Evolutionary conservation across 2,329 filamentous ascomycete species (phyloP), one percentile per base, ranked within the genome.

Genomic region (Apiospora rasikravindrae): DNA sequence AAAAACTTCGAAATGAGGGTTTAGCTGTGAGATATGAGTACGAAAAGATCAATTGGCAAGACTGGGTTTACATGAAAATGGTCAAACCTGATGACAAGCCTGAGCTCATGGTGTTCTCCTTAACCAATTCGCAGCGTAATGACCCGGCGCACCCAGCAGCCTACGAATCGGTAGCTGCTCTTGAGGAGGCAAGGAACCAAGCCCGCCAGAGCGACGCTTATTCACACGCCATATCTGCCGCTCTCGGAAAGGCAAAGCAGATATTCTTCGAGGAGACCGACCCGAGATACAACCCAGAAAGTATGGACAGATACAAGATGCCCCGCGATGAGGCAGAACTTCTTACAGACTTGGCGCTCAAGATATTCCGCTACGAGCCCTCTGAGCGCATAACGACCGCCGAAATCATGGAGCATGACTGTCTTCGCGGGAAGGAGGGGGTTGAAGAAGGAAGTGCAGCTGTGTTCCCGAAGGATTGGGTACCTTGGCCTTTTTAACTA

Each of bases 281-380:
- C 19, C 29, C 53, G 16, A 61, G 57, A 64, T 64, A 64, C n/a
- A 8, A 64, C 29, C 33, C 29, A 29, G 33, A 37, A 37, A 64
- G 2, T 10, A 37, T n/a, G 37, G 57, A 29, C 4, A 4, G 7
- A 2, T 64, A 64, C 19, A 40, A 40, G 8, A 40, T 40, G 16
- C 29, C 57, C 22, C 29, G 10, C 29, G 57, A 19, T 4, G 57
- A 64, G 40, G 57, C 16, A 2, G 57, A 64, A 2, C 10, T 64
- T 22, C 57, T 64, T 13, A 14, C 57, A 11, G 57, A 64, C 33
- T 64, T 64, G 33, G 57, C 57, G 33, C 33, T 64, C 19, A 64
- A 40, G 57, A 64, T 64, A 64, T 64, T 61, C 22, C 57, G 57
- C 16, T 64, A 64, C 33, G 33, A 64, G 16, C 57, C 57, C 4